Percentiles rank a stretch among this genome's conserved stretches.
phyloP scores from a whole-genome alignment of 2,329 filamentous ascomycete genomes.

The Neonectria magnoliae region DNA sequence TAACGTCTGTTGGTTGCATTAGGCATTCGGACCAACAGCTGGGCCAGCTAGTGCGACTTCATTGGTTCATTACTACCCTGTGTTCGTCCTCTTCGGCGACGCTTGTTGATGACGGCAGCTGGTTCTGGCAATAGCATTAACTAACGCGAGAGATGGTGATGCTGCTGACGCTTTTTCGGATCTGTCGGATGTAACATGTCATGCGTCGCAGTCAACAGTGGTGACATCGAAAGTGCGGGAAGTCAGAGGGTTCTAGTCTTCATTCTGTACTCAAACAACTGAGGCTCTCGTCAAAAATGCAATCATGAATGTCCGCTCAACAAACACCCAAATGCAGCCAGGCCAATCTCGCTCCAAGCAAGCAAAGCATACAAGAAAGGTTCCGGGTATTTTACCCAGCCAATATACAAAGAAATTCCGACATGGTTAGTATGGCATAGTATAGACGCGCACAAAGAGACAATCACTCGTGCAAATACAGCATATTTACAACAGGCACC shows the following conservation, averaged over 20 bases:
- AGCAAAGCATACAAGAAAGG: neutral
- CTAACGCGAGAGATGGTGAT: neutral
- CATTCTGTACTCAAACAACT: neutral
- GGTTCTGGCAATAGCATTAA: neutral
- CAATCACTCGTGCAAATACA: constrained; percentile 19
- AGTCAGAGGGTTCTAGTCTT: neutral
- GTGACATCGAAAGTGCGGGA: neutral
- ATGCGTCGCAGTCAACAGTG: neutral
- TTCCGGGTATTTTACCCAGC: neutral
- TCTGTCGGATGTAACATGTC: neutral
- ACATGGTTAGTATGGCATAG: neutral
- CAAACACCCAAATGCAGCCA: neutral
- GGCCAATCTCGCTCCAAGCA: neutral
- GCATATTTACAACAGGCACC: constrained; percentile 14
- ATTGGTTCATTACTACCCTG: neutral
- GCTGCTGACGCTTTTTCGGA: neutral
- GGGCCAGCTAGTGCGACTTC: neutral
- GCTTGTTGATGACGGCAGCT: neutral
- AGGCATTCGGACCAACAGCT: neutral
- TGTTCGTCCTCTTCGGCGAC: neutral
- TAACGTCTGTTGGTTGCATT: neutral
- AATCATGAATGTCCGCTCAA: neutral
- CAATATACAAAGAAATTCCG: constrained; percentile 8
- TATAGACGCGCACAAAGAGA: constrained; percentile 23
- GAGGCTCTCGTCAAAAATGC: neutral